Base-by-base conservation (phyloP, 2,329 filamentous ascomycete species). In the Exophiala spinifera region DNA sequence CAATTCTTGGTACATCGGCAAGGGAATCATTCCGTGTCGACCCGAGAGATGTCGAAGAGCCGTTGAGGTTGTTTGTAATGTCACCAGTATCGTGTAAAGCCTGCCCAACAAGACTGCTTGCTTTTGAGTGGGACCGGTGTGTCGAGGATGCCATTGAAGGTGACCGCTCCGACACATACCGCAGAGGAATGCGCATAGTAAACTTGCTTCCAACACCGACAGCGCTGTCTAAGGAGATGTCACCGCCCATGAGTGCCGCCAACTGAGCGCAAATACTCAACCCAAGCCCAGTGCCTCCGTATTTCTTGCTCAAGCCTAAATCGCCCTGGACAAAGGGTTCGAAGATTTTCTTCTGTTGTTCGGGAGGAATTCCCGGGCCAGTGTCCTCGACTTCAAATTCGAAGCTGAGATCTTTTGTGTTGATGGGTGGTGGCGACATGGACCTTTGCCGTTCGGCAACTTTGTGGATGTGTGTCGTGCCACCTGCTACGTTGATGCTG, bases 241-340 rank as follows among this genome's bases (percentile, higher is more conserved):
- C 81, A 8, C 91, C 91, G 46, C 85, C 85, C 89, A 96, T 95
- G 14, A 96, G 74, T 14, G 77, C 83, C 2, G 90, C 88, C 34
- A 96, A 76, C 68, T 96, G 91, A 17, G 89, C 86, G 71, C 90
- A 95, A 64, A 96, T 96, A 65, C 88, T 92, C 51, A 96, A 71
- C 1, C 91, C 91, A 1, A 96, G 75, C 3, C 91, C 91, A 1
- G 91, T 96, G 14, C 91, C 91, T 15, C 90, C 90, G 66, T 86
- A 95, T 66, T 94, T 94, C 70, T 90, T 95, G 74, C 88, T 95
- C 14, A 96, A 74, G 1, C 90, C 88, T 1, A 94, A 74, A 66
- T 96, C 91, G n/a, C 88, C 91, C 70, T 96, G 91, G 0, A 96
- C 88, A 66, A 96, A 96, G 0, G 91, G 91, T 69, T 96, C 91